A percentile compares a stretch with the other conserved stretches of the same genome.
Conservation (phyloP, 2,329 filamentous ascomycete species). For the Diplodia intermedia region DNA sequence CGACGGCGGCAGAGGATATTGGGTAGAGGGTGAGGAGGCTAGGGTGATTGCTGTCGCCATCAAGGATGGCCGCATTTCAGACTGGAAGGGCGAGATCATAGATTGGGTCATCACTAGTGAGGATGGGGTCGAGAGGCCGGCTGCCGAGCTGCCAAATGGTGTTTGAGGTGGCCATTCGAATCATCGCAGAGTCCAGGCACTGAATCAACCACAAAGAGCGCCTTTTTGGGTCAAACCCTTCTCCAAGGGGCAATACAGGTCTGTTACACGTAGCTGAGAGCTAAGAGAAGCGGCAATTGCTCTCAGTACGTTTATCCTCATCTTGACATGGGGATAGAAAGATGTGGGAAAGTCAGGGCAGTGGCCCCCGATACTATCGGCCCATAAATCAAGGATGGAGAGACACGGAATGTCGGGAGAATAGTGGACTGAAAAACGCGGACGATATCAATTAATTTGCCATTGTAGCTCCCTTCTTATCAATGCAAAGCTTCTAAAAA, state of each 20-base stretch:
- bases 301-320: not conserved
- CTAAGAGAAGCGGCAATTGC: not conserved
- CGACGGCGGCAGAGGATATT: slow-evolving; percentile 64
- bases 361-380: not conserved
- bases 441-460: not conserved
- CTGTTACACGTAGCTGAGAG: not conserved
- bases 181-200: not conserved
- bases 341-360: not conserved
- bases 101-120: slow-evolving; percentile 66
- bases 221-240: not conserved
- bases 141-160: slow-evolving; percentile 15
- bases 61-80: slow-evolving; percentile 83
- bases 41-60: slow-evolving; percentile 87
- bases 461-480: not conserved
- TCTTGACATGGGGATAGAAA: not conserved
- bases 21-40: slow-evolving; percentile 82
- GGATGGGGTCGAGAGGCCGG: slow-evolving; percentile 10
- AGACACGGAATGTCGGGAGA: not conserved
- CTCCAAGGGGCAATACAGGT: not conserved
- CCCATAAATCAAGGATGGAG: not conserved
- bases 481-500: not conserved
- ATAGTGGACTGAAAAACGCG: not conserved
- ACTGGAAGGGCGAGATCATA: slow-evolving; percentile 92
- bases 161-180: slow-evolving; percentile 6
- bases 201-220: not conserved